Evolutionary conservation across 495 filamentous ascomycete species (phyloP).

Genomic region (Hyaloscypha variabilis): DNA sequence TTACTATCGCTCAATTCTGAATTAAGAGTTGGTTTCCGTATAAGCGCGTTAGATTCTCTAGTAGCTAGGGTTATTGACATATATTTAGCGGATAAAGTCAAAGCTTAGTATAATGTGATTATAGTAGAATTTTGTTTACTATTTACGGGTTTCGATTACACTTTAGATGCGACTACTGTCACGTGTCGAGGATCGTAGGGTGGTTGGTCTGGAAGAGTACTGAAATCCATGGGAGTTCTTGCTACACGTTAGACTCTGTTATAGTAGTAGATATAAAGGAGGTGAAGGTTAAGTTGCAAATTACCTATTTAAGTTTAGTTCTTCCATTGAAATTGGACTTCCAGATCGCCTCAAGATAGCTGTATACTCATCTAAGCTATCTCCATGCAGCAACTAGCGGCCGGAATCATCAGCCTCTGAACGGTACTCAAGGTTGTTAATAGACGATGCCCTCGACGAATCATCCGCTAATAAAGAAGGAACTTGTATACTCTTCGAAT

Average conservation of each 20-base stretch:
- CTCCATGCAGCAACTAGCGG: slow-evolving; percentile 1
- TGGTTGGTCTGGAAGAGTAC: slow-evolving; percentile 5
- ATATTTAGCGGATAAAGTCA: neutral
- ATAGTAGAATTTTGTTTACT: neutral
- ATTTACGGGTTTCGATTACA: neutral
- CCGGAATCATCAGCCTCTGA: slow-evolving; percentile 11
- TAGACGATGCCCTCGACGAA: slow-evolving; percentile 8
- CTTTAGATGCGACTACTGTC: neutral
- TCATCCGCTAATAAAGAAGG: slow-evolving; percentile 3
- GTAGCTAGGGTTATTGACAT: slow-evolving; percentile 5
- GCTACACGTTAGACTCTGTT: slow-evolving; percentile 4
- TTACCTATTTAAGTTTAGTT: slow-evolving; percentile 6
- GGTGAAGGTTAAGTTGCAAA: neutral
- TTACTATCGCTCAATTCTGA: slow-evolving; percentile 13
- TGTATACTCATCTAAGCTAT: slow-evolving; percentile 8
- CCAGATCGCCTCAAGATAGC: slow-evolving; percentile 3
- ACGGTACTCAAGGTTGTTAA: slow-evolving; percentile 7
- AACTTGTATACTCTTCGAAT: slow-evolving; percentile 6
- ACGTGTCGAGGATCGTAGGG: neutral
- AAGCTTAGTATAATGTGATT: neutral
- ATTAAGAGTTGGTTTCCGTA: slow-evolving; percentile 8
- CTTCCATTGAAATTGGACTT: neutral
- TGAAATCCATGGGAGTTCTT: slow-evolving; percentile 1
- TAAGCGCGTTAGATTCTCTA: slow-evolving; percentile 5
- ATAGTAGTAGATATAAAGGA: neutral